phyloP scores from a whole-genome alignment of 495 filamentous ascomycete genomes.

The Physcia stellaris region DNA sequence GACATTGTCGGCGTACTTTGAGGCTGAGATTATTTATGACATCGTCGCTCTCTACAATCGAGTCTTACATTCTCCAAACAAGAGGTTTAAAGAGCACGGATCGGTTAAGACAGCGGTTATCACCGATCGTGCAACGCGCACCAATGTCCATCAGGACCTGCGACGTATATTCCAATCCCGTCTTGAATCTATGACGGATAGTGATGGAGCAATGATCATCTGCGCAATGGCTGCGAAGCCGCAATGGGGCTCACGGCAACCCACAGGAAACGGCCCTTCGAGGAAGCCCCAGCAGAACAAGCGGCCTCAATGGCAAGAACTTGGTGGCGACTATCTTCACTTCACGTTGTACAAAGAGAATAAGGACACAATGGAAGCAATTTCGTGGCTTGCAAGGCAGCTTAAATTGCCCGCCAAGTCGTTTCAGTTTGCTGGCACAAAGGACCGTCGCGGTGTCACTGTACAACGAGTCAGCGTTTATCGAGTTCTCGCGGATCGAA shows the following conservation, averaged over 20 bases:
- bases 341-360: conserved; percentile 97
- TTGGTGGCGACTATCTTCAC: conserved; percentile 72
- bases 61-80: conserved; percentile 27
- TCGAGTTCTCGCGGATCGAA: conserved; percentile 45
- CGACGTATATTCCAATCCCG: conserved; percentile 54
- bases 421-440: conserved; percentile 85
- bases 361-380: conserved; percentile 90
- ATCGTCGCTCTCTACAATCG: conserved; percentile 32
- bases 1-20: conserved; percentile 31
- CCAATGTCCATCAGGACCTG: conserved; percentile 49
- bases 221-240: conserved; percentile 32
- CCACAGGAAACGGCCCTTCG: conserved; percentile 19
- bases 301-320: conserved; percentile 41
- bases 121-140: conserved; percentile 44
- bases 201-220: conserved; percentile 45
- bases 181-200: conserved; percentile 48
- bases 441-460: conserved; percentile 82
- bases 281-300: conserved; percentile 14
- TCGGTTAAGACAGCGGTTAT: conserved; percentile 30
- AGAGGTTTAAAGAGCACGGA: conserved; percentile 28
- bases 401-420: conserved; percentile 51
- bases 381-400: conserved; percentile 54
- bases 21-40: conserved; percentile 23
- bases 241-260: conserved; percentile 18
- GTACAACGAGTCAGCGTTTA: conserved; percentile 68